Evolutionary conservation across 306 rosid genomes (phyloP), one percentile per base, ranked within the genome.

Genomic region (Hylodesmum podocarpum): DNA sequence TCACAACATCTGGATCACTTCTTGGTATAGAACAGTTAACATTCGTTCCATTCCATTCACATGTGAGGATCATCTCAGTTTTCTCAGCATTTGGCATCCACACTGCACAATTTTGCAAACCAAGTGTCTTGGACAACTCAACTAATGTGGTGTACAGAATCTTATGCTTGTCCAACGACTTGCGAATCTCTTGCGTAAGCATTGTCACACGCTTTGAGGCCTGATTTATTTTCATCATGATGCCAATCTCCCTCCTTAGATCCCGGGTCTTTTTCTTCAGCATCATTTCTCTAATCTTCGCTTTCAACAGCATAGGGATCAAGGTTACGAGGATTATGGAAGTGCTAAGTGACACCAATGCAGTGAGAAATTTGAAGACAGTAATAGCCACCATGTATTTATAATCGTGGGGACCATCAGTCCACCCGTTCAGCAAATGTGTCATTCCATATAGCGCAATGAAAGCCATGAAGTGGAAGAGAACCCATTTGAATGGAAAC

Each of bases 171-270:
- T 94, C 93, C 12, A 94, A 92, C 0, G 97, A 91, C 66, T 94
- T 94, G 4, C 96, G 96, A 81, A 94, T 94, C 93, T 94, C 95
- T 37, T 84, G 96, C 4, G 98, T 91, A 22, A 94, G 97, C 98
- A 94, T 94, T 53, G 97, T 76, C 1, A 94, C 98, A 76, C 91
- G 94, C 85, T 57, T 76, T 24, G 88, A 89, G 18, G 93, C 88
- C 67, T 94, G 96, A 14, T 76, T 90, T 80, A 91, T 87, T 70
- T 86, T 89, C 96, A 82, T 66, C 31, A 90, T 91, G 49, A 87
- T 79, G 8, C 91, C 95, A 84, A 91, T 86, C 85, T 94, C 96
- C 41, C 90, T 85, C 6, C 96, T 94, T 9, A 91, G 97, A 71
- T 94, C 98, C 84, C 89, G 77, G 21, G 98, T 82, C 88, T 94